Conservation (phyloP, 2,329 filamentous ascomycete genomes). For the Neobulgaria alba region DNA sequence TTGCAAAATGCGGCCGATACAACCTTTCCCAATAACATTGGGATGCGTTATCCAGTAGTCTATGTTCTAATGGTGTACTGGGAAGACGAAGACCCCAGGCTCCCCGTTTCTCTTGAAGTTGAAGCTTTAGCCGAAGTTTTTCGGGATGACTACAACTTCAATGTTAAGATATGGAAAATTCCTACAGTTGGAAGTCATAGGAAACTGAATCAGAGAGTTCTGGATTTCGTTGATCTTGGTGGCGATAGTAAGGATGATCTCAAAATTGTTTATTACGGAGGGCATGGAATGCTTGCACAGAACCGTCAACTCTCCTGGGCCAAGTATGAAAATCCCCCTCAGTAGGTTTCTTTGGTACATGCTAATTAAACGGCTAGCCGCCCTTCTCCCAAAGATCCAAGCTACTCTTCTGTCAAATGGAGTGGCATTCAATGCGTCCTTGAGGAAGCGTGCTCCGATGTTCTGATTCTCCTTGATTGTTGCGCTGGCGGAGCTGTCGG, state of each 20-base stretch:
- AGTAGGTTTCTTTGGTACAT: not conserved
- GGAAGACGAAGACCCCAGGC: conserved; percentile 41
- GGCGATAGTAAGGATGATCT: conserved; percentile 46
- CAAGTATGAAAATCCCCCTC: too few relatives aligned
- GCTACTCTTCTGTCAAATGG: conserved; percentile 12
- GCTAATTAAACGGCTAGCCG: conserved; percentile 4
- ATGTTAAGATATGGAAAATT: conserved; percentile 49
- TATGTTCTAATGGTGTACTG: conserved; percentile 50
- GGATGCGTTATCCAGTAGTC: conserved; percentile 43
- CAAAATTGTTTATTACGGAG: conserved; percentile 53
- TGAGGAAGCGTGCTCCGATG: conserved; percentile 48
- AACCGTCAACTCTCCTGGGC: conserved; percentile 55
- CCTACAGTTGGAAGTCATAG: conserved; percentile 45
- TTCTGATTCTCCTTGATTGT: conserved; percentile 50
- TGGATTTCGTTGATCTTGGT: conserved; percentile 41
- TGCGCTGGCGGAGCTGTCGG: conserved; percentile 34
- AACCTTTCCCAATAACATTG: conserved; percentile 50
- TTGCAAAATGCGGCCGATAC: conserved; percentile 57
- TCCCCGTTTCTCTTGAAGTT: conserved; percentile 42
- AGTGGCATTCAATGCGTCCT: conserved; percentile 35
- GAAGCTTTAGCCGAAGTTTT: conserved; percentile 45
- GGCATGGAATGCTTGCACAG: conserved; percentile 43
- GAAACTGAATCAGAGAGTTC: conserved; percentile 47
- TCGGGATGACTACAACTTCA: conserved; percentile 47
- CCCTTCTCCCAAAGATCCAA: conserved; percentile 1